A percentile compares a stretch with the other conserved stretches of the same genome.
These are phyloP conservation scores for Stramenopiles sp. DNA, from an alignment of 352 stramenopile species.

Conservation along the genomic window DNA sequence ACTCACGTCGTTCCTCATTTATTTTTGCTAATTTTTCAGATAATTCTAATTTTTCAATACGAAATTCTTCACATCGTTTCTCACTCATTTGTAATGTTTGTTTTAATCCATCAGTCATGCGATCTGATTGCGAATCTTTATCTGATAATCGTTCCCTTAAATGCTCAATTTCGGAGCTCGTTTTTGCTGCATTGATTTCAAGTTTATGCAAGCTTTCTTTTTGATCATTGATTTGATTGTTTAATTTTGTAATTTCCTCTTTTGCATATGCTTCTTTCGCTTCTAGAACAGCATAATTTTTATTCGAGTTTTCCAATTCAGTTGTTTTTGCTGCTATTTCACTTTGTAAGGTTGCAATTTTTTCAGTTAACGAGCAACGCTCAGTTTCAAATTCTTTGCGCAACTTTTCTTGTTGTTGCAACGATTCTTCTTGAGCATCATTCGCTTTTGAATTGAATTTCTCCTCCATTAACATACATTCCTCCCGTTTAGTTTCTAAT, in stretches of 20 bases:
- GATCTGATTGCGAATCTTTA: constrained; percentile 3
- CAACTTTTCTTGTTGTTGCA: background rate
- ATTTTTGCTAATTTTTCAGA: background rate
- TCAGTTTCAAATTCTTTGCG: background rate
- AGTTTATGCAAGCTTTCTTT: background rate
- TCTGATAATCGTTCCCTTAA: background rate
- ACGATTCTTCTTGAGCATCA: background rate
- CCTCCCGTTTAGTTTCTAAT: background rate
- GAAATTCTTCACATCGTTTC: constrained; percentile 3
- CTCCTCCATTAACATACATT: background rate
- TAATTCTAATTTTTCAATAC: background rate
- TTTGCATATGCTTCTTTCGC: background rate
- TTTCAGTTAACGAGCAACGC: background rate
- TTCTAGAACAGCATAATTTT: background rate
- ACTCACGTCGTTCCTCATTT: background rate
- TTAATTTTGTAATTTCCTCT: background rate
- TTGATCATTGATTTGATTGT: background rate
- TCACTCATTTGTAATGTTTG: constrained; percentile 7
- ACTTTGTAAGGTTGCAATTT: background rate
- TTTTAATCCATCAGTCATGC: constrained; percentile 4
- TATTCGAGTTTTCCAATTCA: background rate
- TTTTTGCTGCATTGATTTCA: constrained; percentile 1
- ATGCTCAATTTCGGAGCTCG: background rate
- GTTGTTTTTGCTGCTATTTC: background rate
- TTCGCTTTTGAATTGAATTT: background rate